Evolutionary conservation across 306 rosid genomes (phyloP), one percentile per base, ranked within the genome.

Genomic region (Cicer pinnatifidum): DNA sequence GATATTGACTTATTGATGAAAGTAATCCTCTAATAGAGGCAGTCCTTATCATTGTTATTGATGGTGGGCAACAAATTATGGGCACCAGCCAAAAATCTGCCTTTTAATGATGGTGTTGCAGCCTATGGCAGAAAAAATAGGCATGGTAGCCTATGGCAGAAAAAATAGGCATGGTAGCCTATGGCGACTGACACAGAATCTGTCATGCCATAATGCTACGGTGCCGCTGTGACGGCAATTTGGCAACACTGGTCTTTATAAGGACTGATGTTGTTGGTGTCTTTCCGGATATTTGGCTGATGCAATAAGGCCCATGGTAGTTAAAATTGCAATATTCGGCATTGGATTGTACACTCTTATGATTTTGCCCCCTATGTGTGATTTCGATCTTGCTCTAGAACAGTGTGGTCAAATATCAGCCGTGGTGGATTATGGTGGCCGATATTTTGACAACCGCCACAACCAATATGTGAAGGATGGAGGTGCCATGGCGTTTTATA

Each of bases 221-320:
- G 59, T 8, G 58, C 58, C 1, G 11, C 23, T 8, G 58, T 7
- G 58, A 16, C 5, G 17, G 16, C 40, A 58, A 58, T 4, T 58
- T 58, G 41, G 65, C 1, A 59, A 59, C 41, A 33, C 17, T 6
- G 17, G 37, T 19, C 33, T 50, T 41, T 43, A 1, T 45, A 70
- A 11, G 53, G 47, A 59, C 47, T 69, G 71, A 48, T 47, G 75
- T 47, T 57, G 28, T 37, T 2, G 50, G 60, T 17, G 40, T 8
- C 38, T 37, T 47, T 77, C 40, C 47, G 35, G 45, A 48, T 50
- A 37, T 70, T 78, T 58, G 72, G 28, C 19, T 12, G 52, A 12
- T 76, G 47, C 35, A 45, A 43, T 38, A 1, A 13, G 68, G 41
- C n/a, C 47, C 23, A 8, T 38, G 46, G 47, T 62, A 38, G 33